phyloP scores from a whole-genome alignment of 1,139 yeast species.

The Zygosaccharomyces sapae region DNA sequence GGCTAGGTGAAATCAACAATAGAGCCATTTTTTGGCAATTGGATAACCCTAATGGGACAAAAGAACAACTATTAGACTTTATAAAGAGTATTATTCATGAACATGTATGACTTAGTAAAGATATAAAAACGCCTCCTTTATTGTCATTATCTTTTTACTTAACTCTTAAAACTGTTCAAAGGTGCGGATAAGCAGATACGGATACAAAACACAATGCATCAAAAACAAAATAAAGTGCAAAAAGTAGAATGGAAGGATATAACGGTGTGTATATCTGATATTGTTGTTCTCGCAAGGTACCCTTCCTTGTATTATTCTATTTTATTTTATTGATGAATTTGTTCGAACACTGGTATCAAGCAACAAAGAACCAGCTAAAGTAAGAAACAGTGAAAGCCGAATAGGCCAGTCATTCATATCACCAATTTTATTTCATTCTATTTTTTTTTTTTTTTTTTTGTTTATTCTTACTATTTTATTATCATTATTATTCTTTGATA shows the following conservation, averaged over 20 bases:
- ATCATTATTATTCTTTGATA: too few relatives aligned
- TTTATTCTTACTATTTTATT: constrained; percentile 1
- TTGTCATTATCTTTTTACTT: too few relatives aligned
- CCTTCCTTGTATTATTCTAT: too few relatives aligned
- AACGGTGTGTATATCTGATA: too few relatives aligned
- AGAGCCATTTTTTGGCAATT: constrained; percentile 68
- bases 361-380: not conserved
- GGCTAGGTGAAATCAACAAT: constrained; percentile 61
- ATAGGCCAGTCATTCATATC: not conserved
- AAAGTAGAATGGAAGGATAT: too few relatives aligned
- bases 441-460: not conserved
- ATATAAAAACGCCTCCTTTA: not conserved
- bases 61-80: constrained; percentile 51
- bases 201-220: too few relatives aligned
- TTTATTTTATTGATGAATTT: too few relatives aligned
- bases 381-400: not conserved
- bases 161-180: too few relatives aligned
- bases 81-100: constrained; percentile 35
- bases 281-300: too few relatives aligned
- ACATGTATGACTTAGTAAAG: not conserved
- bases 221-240: too few relatives aligned
- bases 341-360: too few relatives aligned
- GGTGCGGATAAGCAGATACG: too few relatives aligned
- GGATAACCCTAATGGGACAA: constrained; percentile 55
- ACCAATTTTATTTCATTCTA: not conserved